Evolutionary conservation across 1,284 basidiomycete species (phyloP), one percentile per base, ranked within the genome.

Genomic region (Heterobasidion parviporum): DNA sequence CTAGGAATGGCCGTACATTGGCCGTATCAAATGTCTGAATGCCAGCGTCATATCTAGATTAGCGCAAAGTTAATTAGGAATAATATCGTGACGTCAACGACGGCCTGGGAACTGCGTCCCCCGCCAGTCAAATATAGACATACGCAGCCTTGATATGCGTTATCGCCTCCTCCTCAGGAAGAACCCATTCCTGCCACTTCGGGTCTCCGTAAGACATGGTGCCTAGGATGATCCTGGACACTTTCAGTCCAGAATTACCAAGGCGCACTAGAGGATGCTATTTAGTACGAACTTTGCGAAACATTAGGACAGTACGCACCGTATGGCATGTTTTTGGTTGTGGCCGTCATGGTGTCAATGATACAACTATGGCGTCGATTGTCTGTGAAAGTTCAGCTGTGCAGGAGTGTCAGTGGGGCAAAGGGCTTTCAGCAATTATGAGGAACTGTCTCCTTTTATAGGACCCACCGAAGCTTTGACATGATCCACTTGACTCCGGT

Each of bases 141-240:
- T 55, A 78, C 74, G 81, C 82, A 36, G 68, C 66, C 64, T 79
- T 81, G 65, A 86, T 81, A 57, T 83, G 81, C 57, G 81, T 64
- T 14, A 74, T 72, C 15, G 79, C 69, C 6, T 78, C 78, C 57
- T 85, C 79, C 41, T 83, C 81, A 2, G 71, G 72, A 12, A 85
- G 68, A 5, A 83, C 76, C 84, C 82, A 85, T 4, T 51, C 50
- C 16, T 53, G 53, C 63, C 65, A 64, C 44, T 61, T 49, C 8
- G 52, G 36, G 14, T 52, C 57, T 5, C 72, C 75, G 60, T 73
- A 75, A 6, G 60, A 60, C 74, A 75, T 74, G 60, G 67, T 69
- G 2, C 71, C 70, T 2, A 73, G 64, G 56, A 73, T 71, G 48
- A 71, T 66, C 53, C 49, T 53, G 20, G 57, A 59, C 16, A 59